Evolutionary conservation across 1,139 yeast species (phyloP).

Genomic region (Yamadazyma membranifaciens): DNA sequence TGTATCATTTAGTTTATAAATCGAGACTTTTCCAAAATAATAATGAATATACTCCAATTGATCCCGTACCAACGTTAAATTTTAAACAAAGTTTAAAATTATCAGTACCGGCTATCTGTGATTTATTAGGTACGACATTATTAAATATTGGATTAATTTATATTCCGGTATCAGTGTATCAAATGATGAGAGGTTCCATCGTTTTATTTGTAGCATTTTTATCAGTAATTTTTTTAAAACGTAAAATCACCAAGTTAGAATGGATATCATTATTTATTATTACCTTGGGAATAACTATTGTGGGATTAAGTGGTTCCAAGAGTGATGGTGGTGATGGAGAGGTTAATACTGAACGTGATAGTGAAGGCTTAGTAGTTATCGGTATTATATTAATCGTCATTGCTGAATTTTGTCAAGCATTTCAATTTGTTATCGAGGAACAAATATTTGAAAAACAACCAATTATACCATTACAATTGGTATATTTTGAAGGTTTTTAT

Average conservation of each 20-base stretch:
- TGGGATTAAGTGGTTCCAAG: slow-evolving; percentile 65
- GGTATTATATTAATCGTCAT: slow-evolving; percentile 60
- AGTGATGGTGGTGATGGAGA: slow-evolving; percentile 6
- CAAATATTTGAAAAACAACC: slow-evolving; percentile 55
- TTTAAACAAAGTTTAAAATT: slow-evolving; percentile 27
- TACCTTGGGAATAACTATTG: slow-evolving; percentile 66
- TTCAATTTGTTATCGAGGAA: slow-evolving; percentile 80
- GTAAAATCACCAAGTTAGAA: slow-evolving; percentile 57
- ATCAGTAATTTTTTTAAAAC: slow-evolving; percentile 61
- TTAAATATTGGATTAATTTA: slow-evolving; percentile 73
- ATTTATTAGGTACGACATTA: slow-evolving; percentile 70
- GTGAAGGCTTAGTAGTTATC: slow-evolving; percentile 31
- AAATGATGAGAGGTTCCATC: slow-evolving; percentile 80
- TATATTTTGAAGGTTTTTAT: slow-evolving; percentile 73
- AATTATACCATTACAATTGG: slow-evolving; percentile 63
- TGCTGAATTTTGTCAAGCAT: slow-evolving; percentile 68
- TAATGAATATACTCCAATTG: slow-evolving; percentile 20
- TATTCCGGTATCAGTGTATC: slow-evolving; percentile 81
- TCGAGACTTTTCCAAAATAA: slow-evolving; percentile 8
- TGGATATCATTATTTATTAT: slow-evolving; percentile 67
- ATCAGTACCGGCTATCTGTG: slow-evolving; percentile 69
- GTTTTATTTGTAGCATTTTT: slow-evolving; percentile 75
- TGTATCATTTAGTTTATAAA: slow-evolving; percentile 34
- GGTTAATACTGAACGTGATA: slow-evolving; percentile 2
- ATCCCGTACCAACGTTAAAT: slow-evolving; percentile 16